Evolutionary conservation across 495 filamentous ascomycete genomes (phyloP).

Genomic region (Aspergillus taichungensis): DNA sequence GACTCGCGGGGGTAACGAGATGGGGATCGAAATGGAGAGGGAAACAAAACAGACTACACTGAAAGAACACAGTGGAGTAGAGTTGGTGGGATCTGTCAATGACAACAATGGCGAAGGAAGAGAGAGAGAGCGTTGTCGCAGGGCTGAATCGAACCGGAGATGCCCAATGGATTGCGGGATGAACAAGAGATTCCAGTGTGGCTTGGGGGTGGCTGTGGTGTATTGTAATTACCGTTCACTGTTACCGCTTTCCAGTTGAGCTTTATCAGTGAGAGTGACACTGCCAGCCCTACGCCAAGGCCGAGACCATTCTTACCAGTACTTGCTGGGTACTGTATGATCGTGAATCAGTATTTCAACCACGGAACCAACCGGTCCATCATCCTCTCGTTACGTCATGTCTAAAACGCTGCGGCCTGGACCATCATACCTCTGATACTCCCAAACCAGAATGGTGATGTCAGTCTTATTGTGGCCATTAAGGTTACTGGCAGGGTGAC

Average conservation of each 20-base stretch:
- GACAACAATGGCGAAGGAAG: background rate
- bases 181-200: slow-evolving; percentile 6
- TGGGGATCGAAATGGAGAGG: background rate
- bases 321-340: background rate
- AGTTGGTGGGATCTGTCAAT: background rate
- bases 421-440: no score
- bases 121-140: background rate
- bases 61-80: background rate
- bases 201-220: slow-evolving; percentile 12
- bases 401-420: no score
- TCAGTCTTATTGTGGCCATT: no score
- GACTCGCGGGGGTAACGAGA: background rate
- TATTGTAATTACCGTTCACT: background rate
- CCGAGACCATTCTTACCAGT: no score
- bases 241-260: no score
- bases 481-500: no score
- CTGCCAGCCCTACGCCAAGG: background rate
- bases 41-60: background rate
- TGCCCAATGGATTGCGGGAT: slow-evolving; percentile 15
- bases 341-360: background rate
- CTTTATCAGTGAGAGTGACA: no score
- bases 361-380: no score
- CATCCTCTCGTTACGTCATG: no score
- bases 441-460: no score
- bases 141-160: slow-evolving; percentile 7